phyloP scores from a whole-genome alignment of 352 stramenopile genomes.

The Pythium apleroticum region DNA sequence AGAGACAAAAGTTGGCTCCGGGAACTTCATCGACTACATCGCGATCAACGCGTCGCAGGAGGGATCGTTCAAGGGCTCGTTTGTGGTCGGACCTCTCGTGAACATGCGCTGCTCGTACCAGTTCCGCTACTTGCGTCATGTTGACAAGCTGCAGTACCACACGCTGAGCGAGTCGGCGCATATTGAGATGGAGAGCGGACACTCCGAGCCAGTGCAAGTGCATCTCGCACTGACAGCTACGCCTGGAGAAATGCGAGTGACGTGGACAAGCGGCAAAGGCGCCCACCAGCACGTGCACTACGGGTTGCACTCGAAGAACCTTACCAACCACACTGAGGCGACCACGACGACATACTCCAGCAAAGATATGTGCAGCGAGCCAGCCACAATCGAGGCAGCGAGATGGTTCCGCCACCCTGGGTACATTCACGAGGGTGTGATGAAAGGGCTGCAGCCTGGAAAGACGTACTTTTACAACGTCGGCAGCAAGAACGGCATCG shows the following conservation, averaged over 20 bases:
- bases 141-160: slow-evolving; percentile 21
- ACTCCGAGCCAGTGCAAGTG: slow-evolving; percentile 37
- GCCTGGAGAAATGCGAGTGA: slow-evolving; percentile 37
- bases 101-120: slow-evolving; percentile 54
- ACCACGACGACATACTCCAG: slow-evolving; percentile 25
- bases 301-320: slow-evolving; percentile 5
- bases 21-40: slow-evolving; percentile 37
- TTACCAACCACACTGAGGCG: slow-evolving; percentile 15
- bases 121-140: slow-evolving; percentile 34
- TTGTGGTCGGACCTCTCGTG: slow-evolving; percentile 42
- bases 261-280: slow-evolving; percentile 35
- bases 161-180: slow-evolving; percentile 27
- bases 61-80: slow-evolving; percentile 8
- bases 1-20: background rate
- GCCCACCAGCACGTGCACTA: slow-evolving; percentile 28
- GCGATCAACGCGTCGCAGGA: slow-evolving; percentile 17
- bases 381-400: slow-evolving; percentile 19
- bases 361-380: slow-evolving; percentile 31
- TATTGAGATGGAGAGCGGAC: slow-evolving; percentile 32
- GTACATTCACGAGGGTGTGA: slow-evolving; percentile 34
- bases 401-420: slow-evolving; percentile 37
- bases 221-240: slow-evolving; percentile 34
- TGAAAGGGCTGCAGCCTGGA: slow-evolving; percentile 26
- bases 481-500: slow-evolving; percentile 36
- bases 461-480: slow-evolving; percentile 37